Percentiles rank a stretch among this genome's conserved stretches.
These are phyloP conservation scores for Moniliella sp. DNA, from an alignment of 1,284 basidiomycete genomes.

Conservation along the genomic window DNA sequence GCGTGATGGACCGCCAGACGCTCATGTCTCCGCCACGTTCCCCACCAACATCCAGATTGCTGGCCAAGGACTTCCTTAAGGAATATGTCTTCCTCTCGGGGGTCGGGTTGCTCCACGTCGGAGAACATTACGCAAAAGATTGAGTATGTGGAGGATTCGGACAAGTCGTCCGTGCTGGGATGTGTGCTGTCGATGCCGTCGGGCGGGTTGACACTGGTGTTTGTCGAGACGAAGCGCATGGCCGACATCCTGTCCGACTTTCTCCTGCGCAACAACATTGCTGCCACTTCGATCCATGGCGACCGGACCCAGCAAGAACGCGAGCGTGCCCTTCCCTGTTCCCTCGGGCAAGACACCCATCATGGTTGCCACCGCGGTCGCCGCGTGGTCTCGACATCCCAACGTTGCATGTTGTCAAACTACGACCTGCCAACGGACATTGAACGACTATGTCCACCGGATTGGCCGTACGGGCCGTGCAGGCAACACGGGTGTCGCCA, in stretches of 20 bases:
- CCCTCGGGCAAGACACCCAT: slow-evolving; percentile 79
- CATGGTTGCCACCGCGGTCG: slow-evolving; percentile 91
- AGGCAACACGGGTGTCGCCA: slow-evolving; percentile 82
- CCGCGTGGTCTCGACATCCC: slow-evolving; percentile 98
- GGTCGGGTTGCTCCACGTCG: slow-evolving; percentile 87
- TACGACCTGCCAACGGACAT: slow-evolving; percentile 98
- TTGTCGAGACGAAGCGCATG: slow-evolving; percentile 98
- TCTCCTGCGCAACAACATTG: slow-evolving; percentile 59
- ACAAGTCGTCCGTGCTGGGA: slow-evolving; percentile 87
- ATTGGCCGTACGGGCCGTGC: slow-evolving; percentile 91
- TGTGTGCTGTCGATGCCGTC: slow-evolving; percentile 64
- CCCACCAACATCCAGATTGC: slow-evolving; percentile 93
- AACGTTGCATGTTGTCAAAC: slow-evolving; percentile 97
- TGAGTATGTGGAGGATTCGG: slow-evolving; percentile 88
- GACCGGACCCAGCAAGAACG: slow-evolving; percentile 93
- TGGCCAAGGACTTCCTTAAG: slow-evolving; percentile 65
- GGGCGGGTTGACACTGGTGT: slow-evolving; percentile 71
- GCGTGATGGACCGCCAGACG: slow-evolving; percentile 71
- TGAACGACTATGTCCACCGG: slow-evolving; percentile 44
- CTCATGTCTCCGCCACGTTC: slow-evolving; percentile 99
- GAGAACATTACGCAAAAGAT: slow-evolving; percentile 98
- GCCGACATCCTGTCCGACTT: slow-evolving; percentile 95
- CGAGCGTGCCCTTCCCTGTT: slow-evolving; percentile 83
- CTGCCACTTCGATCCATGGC: slow-evolving; percentile 86
- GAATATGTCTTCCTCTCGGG: slow-evolving; percentile 91